Evolutionary conservation across 2,329 filamentous ascomycete genomes (phyloP), one percentile per base, ranked within the genome.

Genomic region (Celoporthe dispersa): DNA sequence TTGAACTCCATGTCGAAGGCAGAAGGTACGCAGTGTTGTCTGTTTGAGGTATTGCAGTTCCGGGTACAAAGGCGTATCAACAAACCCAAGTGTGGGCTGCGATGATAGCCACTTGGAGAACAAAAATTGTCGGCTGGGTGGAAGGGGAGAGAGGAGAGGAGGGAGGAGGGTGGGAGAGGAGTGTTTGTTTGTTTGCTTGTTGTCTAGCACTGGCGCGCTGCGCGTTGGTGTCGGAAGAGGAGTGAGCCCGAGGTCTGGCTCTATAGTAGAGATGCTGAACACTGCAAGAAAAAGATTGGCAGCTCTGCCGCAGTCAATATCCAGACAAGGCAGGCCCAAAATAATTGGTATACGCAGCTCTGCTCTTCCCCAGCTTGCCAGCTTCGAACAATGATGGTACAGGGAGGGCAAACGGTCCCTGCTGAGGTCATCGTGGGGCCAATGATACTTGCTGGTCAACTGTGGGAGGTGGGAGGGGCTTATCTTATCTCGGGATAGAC

Each of bases 1-100:
- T 95, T 97, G 87, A 94, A 98, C 79, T 94, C 91, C 70, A 68
- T 70, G 35, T 28, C 35, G 60, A 62, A 70, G 59, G 63, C 59
- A 66, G 68, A 68, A 72, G 60, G 44, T 22, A 19, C 41, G 66
- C 22, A 11, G 48, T n/a, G 12, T 53, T n/a, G 7, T 68, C 7
- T 37, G 55, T 25, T 9, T 19, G 3, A 19, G 28, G 39, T 60
- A 22, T 48, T 11, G 37, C 16, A 19, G 22, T 28, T 55, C 9
- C 14, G 14, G 19, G 11, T 16, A 28, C 12, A n/a, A 28, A 35
- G 55, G 55, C 19, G n/a, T 9, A 11, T 11, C 5, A 3, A 11
- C n/a, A 53, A 25, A 25, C n/a, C 25, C 22, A 60, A 28, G 31
- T 12, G 12, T 25, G 55, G 35, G n/a, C n/a, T 25, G n/a, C 14